These are phyloP conservation scores for Fusarium coffeatum DNA, from an alignment of 2,329 filamentous ascomycete species.

Conservation along the genomic window DNA sequence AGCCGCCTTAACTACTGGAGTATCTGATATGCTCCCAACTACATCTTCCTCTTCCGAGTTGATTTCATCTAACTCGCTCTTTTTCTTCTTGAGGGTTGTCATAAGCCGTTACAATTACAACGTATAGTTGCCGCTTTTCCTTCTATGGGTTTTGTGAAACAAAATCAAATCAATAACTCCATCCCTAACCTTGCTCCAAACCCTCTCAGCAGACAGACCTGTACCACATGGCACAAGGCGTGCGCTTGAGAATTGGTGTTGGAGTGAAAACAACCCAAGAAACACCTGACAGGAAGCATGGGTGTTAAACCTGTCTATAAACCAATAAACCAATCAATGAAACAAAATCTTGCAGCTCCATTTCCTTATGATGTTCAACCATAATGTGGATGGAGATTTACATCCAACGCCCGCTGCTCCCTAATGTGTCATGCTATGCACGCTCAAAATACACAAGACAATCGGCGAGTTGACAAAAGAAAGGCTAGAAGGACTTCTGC, in stretches of 20 bases:
- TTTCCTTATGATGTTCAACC: constrained; percentile 46
- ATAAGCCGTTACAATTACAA: constrained; percentile 52
- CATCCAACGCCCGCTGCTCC: constrained; percentile 52
- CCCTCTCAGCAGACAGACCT: constrained; percentile 15
- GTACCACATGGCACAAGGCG: constrained; percentile 7
- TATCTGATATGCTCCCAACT: constrained; percentile 43
- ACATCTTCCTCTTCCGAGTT: constrained; percentile 31
- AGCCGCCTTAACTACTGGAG: constrained; percentile 7
- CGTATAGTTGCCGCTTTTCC: constrained; percentile 48
- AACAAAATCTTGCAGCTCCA: constrained; percentile 42
- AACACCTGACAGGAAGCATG: constrained; percentile 45
- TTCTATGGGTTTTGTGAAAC: constrained; percentile 47
- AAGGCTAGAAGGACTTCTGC: constrained; percentile 39
- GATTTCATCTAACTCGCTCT: constrained; percentile 27
- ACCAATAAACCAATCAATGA: constrained; percentile 42
- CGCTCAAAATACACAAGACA: constrained; percentile 51
- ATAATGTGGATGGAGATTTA: constrained; percentile 48
- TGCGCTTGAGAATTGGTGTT: constrained; percentile 6
- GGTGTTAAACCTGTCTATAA: constrained; percentile 44
- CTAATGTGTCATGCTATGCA: constrained; percentile 52
- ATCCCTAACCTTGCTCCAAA: constrained; percentile 26
- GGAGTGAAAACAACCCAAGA: constrained; percentile 42
- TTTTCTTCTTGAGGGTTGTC: constrained; percentile 42
- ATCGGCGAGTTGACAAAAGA: constrained; percentile 42
- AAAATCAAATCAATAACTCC: constrained; percentile 44